Evolutionary conservation across 371 early-diverging fungal genomes (phyloP).

Genomic region (Mucor velutinosus): DNA sequence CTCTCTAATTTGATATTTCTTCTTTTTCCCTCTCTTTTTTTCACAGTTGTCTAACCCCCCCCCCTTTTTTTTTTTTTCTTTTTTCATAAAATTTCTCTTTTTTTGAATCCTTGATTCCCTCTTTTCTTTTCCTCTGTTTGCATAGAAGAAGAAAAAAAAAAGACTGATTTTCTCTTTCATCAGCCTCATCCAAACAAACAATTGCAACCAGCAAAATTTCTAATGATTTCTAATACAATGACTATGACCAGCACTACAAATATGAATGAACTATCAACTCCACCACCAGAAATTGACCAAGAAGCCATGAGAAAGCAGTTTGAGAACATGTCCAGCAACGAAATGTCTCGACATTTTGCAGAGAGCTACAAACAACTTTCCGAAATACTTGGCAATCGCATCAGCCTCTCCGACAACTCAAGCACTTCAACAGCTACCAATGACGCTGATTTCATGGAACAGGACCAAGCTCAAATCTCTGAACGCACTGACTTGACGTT

Average conservation of each 20-base stretch:
- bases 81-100: background rate
- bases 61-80: background rate
- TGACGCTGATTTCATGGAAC: background rate
- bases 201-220: background rate
- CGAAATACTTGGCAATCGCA: constrained; percentile 26
- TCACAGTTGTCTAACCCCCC: background rate
- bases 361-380: constrained; percentile 46
- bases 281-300: background rate
- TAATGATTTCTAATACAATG: background rate
- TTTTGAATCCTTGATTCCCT: background rate
- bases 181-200: background rate
- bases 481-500: constrained; percentile 2
- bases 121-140: background rate
- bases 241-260: background rate
- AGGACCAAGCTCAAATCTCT: background rate
- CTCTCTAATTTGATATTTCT: background rate
- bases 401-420: constrained; percentile 11
- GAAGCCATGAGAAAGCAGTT: constrained; percentile 24
- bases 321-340: constrained; percentile 50
- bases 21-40: background rate
- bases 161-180: background rate
- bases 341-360: constrained; percentile 45
- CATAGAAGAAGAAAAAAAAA: background rate
- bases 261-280: background rate
- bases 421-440: background rate